Evolutionary conservation across 306 rosid genomes (phyloP).

Genomic region (Potentilla sterilis): DNA sequence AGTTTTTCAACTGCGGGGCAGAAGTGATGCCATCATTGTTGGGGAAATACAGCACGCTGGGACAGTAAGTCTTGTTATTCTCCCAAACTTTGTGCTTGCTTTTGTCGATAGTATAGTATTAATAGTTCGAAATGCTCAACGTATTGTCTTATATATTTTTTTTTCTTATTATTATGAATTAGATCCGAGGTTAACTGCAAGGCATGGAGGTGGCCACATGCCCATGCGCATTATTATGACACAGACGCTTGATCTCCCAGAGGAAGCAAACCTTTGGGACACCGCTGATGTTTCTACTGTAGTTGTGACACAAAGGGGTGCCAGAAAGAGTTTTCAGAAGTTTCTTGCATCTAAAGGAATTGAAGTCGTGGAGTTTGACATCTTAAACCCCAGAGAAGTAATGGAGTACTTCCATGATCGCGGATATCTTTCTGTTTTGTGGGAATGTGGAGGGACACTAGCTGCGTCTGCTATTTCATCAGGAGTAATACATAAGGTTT

Average conservation of each 20-base stretch:
- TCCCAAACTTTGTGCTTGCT: constrained; percentile 15
- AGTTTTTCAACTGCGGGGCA: constrained; percentile 78
- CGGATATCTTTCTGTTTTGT: constrained; percentile 81
- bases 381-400: constrained; percentile 71
- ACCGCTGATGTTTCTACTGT: constrained; percentile 70
- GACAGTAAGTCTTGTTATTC: constrained; percentile 62
- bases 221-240: constrained; percentile 78
- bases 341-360: constrained; percentile 93
- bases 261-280: constrained; percentile 86
- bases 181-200: constrained; percentile 91
- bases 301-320: constrained; percentile 92
- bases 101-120: background rate
- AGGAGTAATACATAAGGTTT: constrained; percentile 87
- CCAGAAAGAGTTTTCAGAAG: constrained; percentile 82
- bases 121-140: constrained; percentile 12
- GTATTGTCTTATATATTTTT: constrained; percentile 1
- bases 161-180: constrained; percentile 11
- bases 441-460: constrained; percentile 97
- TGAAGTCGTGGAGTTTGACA: constrained; percentile 93
- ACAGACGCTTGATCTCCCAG: constrained; percentile 77
- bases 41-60: constrained; percentile 89
- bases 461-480: constrained; percentile 92
- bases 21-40: constrained; percentile 85
- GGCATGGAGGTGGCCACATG: constrained; percentile 90
- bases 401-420: constrained; percentile 93